Evolutionary conservation across 2,329 filamentous ascomycete species (phyloP), one percentile per base, ranked within the genome.

Genomic region (Pseudopithomyces chartarum): DNA sequence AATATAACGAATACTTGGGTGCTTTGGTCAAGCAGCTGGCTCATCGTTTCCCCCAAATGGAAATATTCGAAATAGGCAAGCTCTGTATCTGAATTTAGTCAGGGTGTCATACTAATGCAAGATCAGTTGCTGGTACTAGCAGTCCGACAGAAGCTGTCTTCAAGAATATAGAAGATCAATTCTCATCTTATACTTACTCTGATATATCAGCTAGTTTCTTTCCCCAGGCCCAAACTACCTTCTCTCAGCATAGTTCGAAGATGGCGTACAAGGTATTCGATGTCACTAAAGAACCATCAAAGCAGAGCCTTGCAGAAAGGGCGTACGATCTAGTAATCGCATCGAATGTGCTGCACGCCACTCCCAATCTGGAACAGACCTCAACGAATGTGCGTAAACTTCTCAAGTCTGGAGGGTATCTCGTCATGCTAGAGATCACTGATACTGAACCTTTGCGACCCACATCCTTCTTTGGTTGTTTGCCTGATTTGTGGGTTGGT

Each of bases 401-500:
- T 1, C 60, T 71, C 1, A 61, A 56, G 22, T 63, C 69, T 1
- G 68, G 65, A 11, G 70, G 68, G 0, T 74, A 78, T 32, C 62
- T 84, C 1, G 26, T 82, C 59, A 71, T 54, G 63, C 69, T 70
- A 1, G 61, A 69, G 19, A 60, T 49, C 26, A 58, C 58, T 2
- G 40, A 45, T 19, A 56, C 62, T 2, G 40, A 47, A 2, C 57
- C 55, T 10, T 19, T 36, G 4, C 17, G 20, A 34, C 3, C 15
- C 5, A 39, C 42, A 19, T 34, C 62, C 12, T 42, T 78, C n/a
- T 54, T 59, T 33, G 74, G 73, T 1, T 56, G 65, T 2, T 56
- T 80, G 0, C 67, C 74, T 10, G 77, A 76, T 0, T 81, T 77
- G 78, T 81, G 77, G 77, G 47, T 70, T 2, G 61, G 59, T 5